Evolutionary conservation across 2,329 filamentous ascomycete genomes (phyloP).

Genomic region (Exophiala alcalophila): DNA sequence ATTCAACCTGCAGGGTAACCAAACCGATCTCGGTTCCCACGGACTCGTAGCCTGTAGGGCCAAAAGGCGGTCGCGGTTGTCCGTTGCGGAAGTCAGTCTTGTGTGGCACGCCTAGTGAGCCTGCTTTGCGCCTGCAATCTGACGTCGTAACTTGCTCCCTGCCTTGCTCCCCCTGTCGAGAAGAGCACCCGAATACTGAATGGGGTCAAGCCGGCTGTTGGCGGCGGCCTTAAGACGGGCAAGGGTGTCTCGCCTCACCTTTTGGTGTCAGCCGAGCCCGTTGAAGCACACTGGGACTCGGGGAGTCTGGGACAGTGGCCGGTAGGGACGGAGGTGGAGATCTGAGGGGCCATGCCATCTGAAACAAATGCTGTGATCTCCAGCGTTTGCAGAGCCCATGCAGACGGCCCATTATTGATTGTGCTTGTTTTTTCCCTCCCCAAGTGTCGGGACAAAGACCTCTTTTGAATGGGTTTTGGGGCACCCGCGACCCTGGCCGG

Average conservation of each 20-base stretch:
- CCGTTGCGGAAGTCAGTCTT: conserved; percentile 2
- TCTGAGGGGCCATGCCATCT: no score
- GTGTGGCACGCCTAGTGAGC: conserved; percentile 2
- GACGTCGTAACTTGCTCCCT: conserved; percentile 3
- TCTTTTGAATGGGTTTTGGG: no score
- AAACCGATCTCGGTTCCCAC: conserved; percentile 16
- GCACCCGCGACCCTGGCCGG: neutral
- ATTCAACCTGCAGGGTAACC: conserved; percentile 4
- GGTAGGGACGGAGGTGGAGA: no score
- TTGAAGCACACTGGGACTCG: no score
- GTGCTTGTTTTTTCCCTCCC: neutral
- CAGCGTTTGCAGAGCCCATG: no score
- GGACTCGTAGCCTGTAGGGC: no score
- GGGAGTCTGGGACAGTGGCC: no score
- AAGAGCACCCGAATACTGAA: neutral
- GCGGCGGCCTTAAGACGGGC: no score
- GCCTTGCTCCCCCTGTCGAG: conserved; percentile 2
- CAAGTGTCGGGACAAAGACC: no score
- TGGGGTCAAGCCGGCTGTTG: no score
- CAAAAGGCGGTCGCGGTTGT: conserved; percentile 4
- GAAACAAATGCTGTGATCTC: no score
- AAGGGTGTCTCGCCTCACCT: conserved; percentile 1
- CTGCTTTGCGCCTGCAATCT: conserved; percentile 5
- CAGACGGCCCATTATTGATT: neutral
- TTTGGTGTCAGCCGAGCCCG: conserved; percentile 2